Base-by-base conservation (phyloP, 257 asterid genomes). In the Thymus quinquecostatus region DNA sequence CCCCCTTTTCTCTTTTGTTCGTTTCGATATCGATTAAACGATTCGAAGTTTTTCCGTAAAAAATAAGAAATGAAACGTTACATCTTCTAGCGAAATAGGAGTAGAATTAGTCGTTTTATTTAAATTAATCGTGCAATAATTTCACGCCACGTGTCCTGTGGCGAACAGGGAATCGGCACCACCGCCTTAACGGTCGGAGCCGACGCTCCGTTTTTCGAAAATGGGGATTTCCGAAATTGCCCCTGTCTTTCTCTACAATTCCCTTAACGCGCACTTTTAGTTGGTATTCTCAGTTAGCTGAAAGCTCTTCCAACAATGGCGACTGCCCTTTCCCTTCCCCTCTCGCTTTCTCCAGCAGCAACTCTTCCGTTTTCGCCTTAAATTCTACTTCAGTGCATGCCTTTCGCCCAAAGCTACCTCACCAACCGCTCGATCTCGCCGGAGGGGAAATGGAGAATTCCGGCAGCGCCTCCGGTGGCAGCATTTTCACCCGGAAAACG, bases 401-500 rank as follows among this genome's bases (percentile, higher is more conserved):
- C 68, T 30, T 44, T 57, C 64, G 7, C 14, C 61, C 72, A 47
- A 44, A 61, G 40, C 48, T 50, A 54, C 13, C 60, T 8, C 73
- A 29, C 77, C 8, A 55, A 40, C 30, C 33, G 28, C 45, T 6
- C 64, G 44, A 69, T 47, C 77, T 78, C 73, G 81, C 79, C 83
- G 82, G 75, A 9, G 62, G 62, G 6, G n/a, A 44, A 51, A 90
- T 90, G 97, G 79, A 81, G 58, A 78, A 47, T 60, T 59, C 93
- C 82, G 87, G 78, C 57, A 45, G 57, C 1, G 66, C 82, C 70
- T 49, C 74, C 47, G 75, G 75, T 60, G 61, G 75, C 5, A 69
- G 12, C 45, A 49, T 86, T 71, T 79, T 93, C 72, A 77, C 84
- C 50, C 57, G 82, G 5, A 78, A 61, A 68, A 93, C 98, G 43